These are phyloP conservation scores for Arxiozyma slooffiae DNA, from an alignment of 1,139 yeast species.

Conservation along the genomic window DNA sequence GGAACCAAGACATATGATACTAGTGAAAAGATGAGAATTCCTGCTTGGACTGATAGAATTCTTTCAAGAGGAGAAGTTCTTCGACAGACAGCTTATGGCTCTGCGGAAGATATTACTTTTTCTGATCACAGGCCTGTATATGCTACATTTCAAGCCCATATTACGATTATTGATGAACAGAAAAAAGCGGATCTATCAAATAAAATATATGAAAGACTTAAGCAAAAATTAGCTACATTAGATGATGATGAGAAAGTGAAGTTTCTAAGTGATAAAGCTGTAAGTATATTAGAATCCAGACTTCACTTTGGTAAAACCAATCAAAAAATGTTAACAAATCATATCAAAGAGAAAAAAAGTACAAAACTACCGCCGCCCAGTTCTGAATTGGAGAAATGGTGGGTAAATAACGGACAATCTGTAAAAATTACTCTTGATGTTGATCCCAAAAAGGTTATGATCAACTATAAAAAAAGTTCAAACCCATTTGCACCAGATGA, in stretches of 20 bases:
- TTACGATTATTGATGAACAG: constrained; percentile 59
- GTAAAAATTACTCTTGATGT: constrained; percentile 48
- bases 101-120: constrained; percentile 57
- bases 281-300: not conserved
- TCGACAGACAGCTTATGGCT: constrained; percentile 55
- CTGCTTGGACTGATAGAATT: constrained; percentile 94
- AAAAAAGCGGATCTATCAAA: constrained; percentile 46
- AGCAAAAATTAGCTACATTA: constrained; percentile 28
- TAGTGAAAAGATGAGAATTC: constrained; percentile 87
- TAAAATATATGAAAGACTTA: constrained; percentile 42
- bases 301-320: not conserved
- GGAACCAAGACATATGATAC: constrained; percentile 79
- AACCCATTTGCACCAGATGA: constrained; percentile 56
- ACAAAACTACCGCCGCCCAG: constrained; percentile 76
- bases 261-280: constrained; percentile 7
- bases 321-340: constrained; percentile 7
- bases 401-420: constrained; percentile 72
- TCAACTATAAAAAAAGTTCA: constrained; percentile 58
- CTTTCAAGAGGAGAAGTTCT: constrained; percentile 47
- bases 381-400: constrained; percentile 76
- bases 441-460: constrained; percentile 32
- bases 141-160: constrained; percentile 60
- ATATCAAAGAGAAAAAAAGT: constrained; percentile 15
- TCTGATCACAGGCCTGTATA: constrained; percentile 93
- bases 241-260: constrained; percentile 17